Percentiles rank a stretch among this genome's conserved stretches.
Conservation (phyloP, 495 filamentous ascomycete species). For the Barbatosphaeria neglecta region DNA sequence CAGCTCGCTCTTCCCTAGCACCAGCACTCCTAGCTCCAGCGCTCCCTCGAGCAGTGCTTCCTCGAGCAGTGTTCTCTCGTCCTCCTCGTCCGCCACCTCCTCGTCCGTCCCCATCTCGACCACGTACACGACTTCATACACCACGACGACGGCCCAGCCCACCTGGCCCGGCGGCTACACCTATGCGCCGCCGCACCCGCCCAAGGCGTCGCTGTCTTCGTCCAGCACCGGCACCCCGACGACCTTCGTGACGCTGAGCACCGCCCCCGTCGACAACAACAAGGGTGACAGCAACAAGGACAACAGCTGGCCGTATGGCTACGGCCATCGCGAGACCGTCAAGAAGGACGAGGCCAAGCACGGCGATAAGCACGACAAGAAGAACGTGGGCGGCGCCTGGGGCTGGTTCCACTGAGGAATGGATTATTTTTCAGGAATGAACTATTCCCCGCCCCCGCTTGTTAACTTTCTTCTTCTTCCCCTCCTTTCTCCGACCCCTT, state of each 20-base stretch:
- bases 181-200: background rate
- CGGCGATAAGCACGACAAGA: background rate
- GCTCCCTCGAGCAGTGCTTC: background rate
- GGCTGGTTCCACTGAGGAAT: background rate
- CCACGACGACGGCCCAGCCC: too few species aligned
- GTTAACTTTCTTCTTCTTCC: background rate
- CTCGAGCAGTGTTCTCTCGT: background rate
- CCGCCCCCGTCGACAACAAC: background rate
- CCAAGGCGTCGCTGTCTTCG: background rate
- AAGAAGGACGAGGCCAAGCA: background rate
- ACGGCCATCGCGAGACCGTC: too few species aligned
- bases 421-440: too few species aligned
- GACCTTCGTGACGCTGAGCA: background rate
- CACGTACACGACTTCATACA: background rate
- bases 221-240: background rate
- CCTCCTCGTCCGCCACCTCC: background rate
- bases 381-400: background rate
- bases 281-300: background rate
- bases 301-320: too few species aligned
- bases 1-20: background rate
- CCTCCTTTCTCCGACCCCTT: background rate
- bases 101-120: background rate
- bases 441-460: too few species aligned
- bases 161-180: background rate
- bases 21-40: background rate